Evolutionary conservation across 1,284 basidiomycete species (phyloP), one percentile per base, ranked within the genome.

Genomic region (Coniferiporia sulphurascens): DNA sequence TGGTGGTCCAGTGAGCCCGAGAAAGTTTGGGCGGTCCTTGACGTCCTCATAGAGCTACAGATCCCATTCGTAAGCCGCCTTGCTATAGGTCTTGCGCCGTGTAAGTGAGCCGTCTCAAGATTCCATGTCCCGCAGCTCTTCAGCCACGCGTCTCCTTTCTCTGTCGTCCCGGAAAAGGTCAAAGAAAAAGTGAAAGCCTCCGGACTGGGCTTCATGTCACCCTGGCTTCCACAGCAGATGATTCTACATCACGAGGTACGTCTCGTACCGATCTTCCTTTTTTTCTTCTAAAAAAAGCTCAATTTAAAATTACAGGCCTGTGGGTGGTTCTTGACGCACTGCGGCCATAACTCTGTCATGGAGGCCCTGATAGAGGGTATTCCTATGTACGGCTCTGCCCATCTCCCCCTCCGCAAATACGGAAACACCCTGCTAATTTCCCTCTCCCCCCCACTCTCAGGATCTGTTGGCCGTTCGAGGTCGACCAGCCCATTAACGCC

Each of bases 381-480:
- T 38, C 63, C 63, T 17, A 34, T 65, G 63, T 65, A 43, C 17
- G 61, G 55, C 6, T 15, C 32, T 17, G 19, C 12, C 27, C 6
- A 43, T 12, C 10, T 27, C n/a, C 2, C 5, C 27, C 27, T 22
- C 27, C 13, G 12, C n/a, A n/a, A n/a, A n/a, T n/a, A n/a, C n/a
- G n/a, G 5, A 27, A 5, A n/a, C 27, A 27, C 27, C 27, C 27
- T 27, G 5, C 27, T 27, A 27, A 27, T 5, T 5, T 27, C 27
- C 27, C n/a, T 36, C 43, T 21, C 15, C 4, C 36, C 19, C 17
- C 15, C 34, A 41, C n/a, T 8, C 38, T 41, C 38, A 69, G 68
- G 61, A 69, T 69, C 48, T 66, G 63, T 62, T 69, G 67, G 68
- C 68, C 67, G 1, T 68, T 64, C 61, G 49, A 59, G 12, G 64